phyloP scores from a whole-genome alignment of 345 rosid genomes.

The Xanthoceras sorbifolium region DNA sequence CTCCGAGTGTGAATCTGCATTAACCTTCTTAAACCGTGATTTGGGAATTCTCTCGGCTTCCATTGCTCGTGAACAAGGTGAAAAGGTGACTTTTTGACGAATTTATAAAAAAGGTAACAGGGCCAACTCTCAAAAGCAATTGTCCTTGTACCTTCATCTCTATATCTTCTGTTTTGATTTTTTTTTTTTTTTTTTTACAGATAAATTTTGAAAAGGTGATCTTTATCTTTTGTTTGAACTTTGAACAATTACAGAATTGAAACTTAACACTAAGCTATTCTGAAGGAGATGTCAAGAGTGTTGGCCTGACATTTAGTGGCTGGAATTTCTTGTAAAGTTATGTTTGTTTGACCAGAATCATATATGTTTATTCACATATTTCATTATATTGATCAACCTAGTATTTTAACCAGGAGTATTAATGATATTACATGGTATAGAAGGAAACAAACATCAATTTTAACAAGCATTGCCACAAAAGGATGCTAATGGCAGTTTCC shows the following conservation, averaged over 20 bases:
- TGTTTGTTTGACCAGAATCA: no score
- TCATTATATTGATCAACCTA: no score
- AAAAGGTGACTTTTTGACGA: slow-evolving; percentile 35
- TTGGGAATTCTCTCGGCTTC: slow-evolving; percentile 88
- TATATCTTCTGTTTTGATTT: background rate
- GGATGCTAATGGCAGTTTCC: no score
- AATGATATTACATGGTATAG: no score
- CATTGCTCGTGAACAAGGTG: slow-evolving; percentile 72
- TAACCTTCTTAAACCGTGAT: slow-evolving; percentile 85
- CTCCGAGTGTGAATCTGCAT: slow-evolving; percentile 83
- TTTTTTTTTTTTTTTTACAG: background rate
- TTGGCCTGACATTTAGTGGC: background rate
- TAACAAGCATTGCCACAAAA: no score
- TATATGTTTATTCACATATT: no score
- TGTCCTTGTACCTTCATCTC: background rate
- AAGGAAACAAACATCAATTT: no score
- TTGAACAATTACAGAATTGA: background rate
- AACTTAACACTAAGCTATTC: background rate
- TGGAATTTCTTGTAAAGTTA: background rate
- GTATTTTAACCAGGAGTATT: no score
- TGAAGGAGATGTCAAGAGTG: background rate
- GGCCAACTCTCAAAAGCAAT: background rate
- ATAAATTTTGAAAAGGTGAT: background rate
- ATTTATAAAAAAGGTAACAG: background rate
- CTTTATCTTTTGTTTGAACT: background rate